Evolutionary conservation across 129 eudicot species (phyloP).

Genomic region (Helichrysum umbraculigerum): DNA sequence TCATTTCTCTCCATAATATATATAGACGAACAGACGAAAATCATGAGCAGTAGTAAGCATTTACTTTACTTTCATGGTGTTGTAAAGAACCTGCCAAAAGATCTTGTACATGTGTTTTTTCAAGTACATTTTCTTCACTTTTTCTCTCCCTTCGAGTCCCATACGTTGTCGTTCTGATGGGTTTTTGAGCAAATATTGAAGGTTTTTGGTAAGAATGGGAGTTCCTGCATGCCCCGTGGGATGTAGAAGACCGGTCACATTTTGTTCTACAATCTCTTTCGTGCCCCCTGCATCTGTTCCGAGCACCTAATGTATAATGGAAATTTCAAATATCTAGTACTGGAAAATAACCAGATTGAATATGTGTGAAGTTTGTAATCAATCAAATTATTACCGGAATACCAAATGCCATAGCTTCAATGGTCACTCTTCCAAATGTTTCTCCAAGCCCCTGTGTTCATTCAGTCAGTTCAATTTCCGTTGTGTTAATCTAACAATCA

Average conservation of each 20-base stretch:
- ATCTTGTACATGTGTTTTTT: constrained; percentile 91
- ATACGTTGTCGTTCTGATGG: constrained; percentile 62
- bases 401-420: constrained; percentile 99
- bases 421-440: constrained; percentile 98
- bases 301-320: constrained; percentile 51
- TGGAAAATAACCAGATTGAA: neutral
- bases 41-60: constrained; percentile 4
- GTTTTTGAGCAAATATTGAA: constrained; percentile 62
- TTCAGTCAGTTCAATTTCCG: neutral
- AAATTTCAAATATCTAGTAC: neutral
- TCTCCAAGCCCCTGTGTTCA: constrained; percentile 81
- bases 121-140: constrained; percentile 77
- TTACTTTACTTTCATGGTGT: constrained; percentile 75
- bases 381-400: constrained; percentile 57
- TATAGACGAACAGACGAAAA: constrained; percentile 17
- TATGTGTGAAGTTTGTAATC: neutral
- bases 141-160: constrained; percentile 74
- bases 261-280: constrained; percentile 83
- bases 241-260: constrained; percentile 79
- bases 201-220: constrained; percentile 60
- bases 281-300: constrained; percentile 99
- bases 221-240: constrained; percentile 76
- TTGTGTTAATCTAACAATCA: too few species aligned
- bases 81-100: constrained; percentile 69
- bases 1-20: constrained; percentile 7